Evolutionary conservation across 2,329 filamentous ascomycete genomes (phyloP).

Genomic region (Trichocomaceae sp.): DNA sequence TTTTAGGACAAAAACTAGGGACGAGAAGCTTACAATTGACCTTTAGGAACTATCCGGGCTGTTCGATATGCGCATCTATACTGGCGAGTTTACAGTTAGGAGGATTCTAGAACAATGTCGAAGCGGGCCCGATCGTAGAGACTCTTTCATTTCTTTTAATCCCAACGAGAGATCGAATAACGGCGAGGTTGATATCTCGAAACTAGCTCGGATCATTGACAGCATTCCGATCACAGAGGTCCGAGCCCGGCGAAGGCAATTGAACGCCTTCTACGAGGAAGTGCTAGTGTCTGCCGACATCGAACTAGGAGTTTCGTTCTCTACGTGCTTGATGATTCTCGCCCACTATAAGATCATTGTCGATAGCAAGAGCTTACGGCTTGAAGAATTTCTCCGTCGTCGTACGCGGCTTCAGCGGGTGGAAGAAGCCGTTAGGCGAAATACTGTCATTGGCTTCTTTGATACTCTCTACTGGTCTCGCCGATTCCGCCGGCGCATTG

Average conservation of each 20-base stretch:
- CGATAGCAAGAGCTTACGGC: constrained; percentile 85
- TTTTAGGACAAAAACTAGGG: not conserved
- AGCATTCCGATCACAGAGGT: constrained; percentile 70
- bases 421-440: constrained; percentile 85
- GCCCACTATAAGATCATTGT: constrained; percentile 99
- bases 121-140: constrained; percentile 43
- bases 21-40: not conserved
- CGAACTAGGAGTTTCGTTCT: constrained; percentile 85
- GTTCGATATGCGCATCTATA: constrained; percentile 96
- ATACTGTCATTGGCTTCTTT: constrained; percentile 90
- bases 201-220: constrained; percentile 65
- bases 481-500: constrained; percentile 68
- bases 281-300: constrained; percentile 88
- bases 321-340: constrained; percentile 84
- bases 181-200: constrained; percentile 62
- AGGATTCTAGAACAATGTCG: constrained; percentile 79
- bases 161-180: constrained; percentile 26
- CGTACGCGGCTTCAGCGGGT: constrained; percentile 86
- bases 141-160: constrained; percentile 28
- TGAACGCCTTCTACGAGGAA: constrained; percentile 96
- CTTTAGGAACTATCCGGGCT: constrained; percentile 74
- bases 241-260: constrained; percentile 65
- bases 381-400: constrained; percentile 90
- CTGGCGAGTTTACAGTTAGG: constrained; percentile 80
- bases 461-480: constrained; percentile 85